These are phyloP conservation scores for Ascosphaera apis DNA, from an alignment of 2,329 filamentous ascomycete species.

Conservation along the genomic window DNA sequence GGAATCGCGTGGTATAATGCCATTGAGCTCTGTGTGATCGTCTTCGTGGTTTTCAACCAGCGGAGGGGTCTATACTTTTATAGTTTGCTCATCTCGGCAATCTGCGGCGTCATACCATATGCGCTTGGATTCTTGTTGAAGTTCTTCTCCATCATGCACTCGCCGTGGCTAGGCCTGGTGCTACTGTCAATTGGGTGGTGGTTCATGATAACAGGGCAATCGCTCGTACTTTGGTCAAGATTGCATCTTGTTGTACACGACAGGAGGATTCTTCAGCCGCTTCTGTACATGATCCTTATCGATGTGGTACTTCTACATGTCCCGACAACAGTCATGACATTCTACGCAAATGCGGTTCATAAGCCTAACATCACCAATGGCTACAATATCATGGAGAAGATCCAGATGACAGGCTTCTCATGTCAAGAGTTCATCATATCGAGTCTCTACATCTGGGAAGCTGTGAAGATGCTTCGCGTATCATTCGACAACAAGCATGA, in stretches of 20 bases:
- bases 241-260: conserved; percentile 16
- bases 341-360: conserved; percentile 10
- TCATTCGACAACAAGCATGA: conserved; percentile 18
- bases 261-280: conserved; percentile 10
- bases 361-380: conserved; percentile 9
- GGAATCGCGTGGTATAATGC: conserved; percentile 28
- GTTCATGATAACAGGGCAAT: conserved; percentile 17
- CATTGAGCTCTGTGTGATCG: conserved; percentile 24
- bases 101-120: conserved; percentile 22
- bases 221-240: conserved; percentile 18
- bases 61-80: conserved; percentile 28
- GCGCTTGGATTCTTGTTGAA: conserved; percentile 25
- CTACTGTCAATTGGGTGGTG: conserved; percentile 15
- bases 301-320: conserved; percentile 15
- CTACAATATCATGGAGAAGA: conserved; percentile 20
- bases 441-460: conserved; percentile 28
- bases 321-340: conserved; percentile 15
- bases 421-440: conserved; percentile 27
- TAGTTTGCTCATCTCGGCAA: conserved; percentile 23
- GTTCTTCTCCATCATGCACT: conserved; percentile 18
- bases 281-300: conserved; percentile 17
- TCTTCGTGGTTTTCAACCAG: conserved; percentile 25
- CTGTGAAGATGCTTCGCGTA: conserved; percentile 26
- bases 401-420: conserved; percentile 27
- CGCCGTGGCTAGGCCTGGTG: conserved; percentile 20